Evolutionary conservation across 768 basidiomycete species (phyloP).

Genomic region (Tubosaeta brunneosetosa): DNA sequence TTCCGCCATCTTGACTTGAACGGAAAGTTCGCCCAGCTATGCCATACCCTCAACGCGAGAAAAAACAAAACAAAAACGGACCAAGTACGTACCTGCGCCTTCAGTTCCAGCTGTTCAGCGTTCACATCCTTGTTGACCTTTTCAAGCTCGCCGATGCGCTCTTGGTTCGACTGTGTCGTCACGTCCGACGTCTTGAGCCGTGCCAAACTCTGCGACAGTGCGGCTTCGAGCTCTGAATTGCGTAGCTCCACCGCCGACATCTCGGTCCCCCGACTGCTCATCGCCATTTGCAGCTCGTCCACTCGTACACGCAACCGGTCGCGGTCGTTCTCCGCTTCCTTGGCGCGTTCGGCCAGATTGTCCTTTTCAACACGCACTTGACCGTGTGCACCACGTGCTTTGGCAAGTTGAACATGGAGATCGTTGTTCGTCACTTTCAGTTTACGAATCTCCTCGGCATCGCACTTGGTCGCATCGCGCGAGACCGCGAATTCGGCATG

Average conservation of each 20-base stretch:
- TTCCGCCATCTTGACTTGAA: slow-evolving; percentile 49
- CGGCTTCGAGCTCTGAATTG: slow-evolving; percentile 64
- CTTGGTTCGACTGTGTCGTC: slow-evolving; percentile 52
- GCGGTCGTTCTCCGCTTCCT: slow-evolving; percentile 57
- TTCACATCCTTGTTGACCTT: slow-evolving; percentile 49
- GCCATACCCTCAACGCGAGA: neutral
- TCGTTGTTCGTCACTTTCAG: slow-evolving; percentile 53
- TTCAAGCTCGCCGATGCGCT: slow-evolving; percentile 61
- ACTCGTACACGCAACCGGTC: slow-evolving; percentile 54
- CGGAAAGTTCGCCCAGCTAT: slow-evolving; percentile 59
- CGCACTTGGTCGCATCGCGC: slow-evolving; percentile 52
- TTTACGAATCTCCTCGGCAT: slow-evolving; percentile 67
- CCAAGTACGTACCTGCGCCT: slow-evolving; percentile 49
- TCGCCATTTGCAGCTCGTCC: slow-evolving; percentile 47
- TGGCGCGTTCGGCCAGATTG: slow-evolving; percentile 56
- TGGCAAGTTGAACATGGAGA: slow-evolving; percentile 65
- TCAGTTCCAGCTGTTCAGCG: slow-evolving; percentile 54
- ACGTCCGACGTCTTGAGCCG: slow-evolving; percentile 73
- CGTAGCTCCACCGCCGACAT: slow-evolving; percentile 42
- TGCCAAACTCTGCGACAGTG: slow-evolving; percentile 66
- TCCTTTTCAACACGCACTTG: slow-evolving; percentile 84
- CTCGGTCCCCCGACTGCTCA: slow-evolving; percentile 43
- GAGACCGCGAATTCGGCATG: slow-evolving; percentile 60
- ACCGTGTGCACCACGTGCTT: slow-evolving; percentile 73
- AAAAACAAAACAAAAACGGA: neutral